Conservation (phyloP, 768 basidiomycete genomes). For the Suillus lakei region DNA sequence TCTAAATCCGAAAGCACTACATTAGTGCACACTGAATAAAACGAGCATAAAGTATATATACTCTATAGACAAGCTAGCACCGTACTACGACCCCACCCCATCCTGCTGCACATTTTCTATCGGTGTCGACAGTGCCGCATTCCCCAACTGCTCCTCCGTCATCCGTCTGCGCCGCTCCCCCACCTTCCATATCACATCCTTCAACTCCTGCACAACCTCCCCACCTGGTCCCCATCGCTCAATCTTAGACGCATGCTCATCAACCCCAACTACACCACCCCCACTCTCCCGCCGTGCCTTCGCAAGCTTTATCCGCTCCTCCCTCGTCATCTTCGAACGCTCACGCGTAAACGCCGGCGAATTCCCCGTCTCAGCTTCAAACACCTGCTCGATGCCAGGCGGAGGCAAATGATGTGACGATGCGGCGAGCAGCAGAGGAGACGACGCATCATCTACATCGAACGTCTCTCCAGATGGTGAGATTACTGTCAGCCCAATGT, state of each 20-base stretch:
- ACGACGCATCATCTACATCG: conserved; percentile 55
- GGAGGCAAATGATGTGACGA: conserved; percentile 61
- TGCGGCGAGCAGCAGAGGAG: conserved; percentile 56
- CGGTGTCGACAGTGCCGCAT: conserved; percentile 28
- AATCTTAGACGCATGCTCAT: conserved; percentile 25
- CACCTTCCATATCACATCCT: conserved; percentile 88
- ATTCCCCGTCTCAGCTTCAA: conserved; percentile 61
- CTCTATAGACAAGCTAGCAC: background rate
- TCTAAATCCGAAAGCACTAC: background rate
- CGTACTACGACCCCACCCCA: conserved; percentile 7
- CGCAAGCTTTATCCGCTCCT: conserved; percentile 70
- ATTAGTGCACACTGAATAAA: background rate
- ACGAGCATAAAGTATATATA: background rate
- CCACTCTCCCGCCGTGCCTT: conserved; percentile 58
- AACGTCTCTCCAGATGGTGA: conserved; percentile 31
- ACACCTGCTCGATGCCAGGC: conserved; percentile 82
- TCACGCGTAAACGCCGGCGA: conserved; percentile 51
- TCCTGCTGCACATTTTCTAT: conserved; percentile 43
- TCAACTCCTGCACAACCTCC: conserved; percentile 83
- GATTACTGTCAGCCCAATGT: conserved; percentile 14
- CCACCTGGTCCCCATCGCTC: conserved; percentile 75
- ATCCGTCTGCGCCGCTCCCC: conserved; percentile 68
- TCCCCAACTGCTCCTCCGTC: conserved; percentile 29
- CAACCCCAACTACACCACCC: conserved; percentile 26
- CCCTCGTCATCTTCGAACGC: conserved; percentile 68